phyloP scores from a whole-genome alignment of 164 flowering plant species.

The Santalum album region DNA sequence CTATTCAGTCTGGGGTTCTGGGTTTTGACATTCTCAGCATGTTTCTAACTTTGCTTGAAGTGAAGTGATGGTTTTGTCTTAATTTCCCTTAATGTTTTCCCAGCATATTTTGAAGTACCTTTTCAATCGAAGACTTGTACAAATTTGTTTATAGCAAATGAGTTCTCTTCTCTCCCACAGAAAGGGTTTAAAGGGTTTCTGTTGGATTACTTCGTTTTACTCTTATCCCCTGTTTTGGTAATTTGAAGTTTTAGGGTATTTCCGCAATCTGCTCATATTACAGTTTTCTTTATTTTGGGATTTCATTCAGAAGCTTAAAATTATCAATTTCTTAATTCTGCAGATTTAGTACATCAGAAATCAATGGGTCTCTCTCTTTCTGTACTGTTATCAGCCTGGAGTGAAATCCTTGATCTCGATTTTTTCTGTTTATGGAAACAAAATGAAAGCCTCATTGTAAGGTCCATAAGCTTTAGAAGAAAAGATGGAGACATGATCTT shows the following conservation, averaged over 20 bases:
- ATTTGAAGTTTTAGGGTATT: neutral
- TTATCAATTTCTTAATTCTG: neutral
- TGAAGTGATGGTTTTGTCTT: no score
- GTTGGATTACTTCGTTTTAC: neutral
- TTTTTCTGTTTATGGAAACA: conserved; percentile 10
- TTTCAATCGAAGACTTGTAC: no score
- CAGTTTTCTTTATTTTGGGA: neutral
- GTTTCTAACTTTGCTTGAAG: no score
- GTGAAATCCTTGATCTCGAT: conserved; percentile 10
- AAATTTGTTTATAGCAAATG: no score
- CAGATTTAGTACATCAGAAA: conserved; percentile 2
- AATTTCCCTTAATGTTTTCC: no score
- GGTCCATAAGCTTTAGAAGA: conserved; percentile 28
- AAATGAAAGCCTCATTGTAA: conserved; percentile 15
- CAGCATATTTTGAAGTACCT: no score
- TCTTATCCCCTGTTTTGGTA: neutral
- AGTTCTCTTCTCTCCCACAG: no score
- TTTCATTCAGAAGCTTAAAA: neutral
- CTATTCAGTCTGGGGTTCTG: neutral
- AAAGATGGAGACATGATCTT: conserved; percentile 17
- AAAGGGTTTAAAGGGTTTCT: no score
- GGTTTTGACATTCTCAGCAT: neutral
- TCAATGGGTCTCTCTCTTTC: conserved; percentile 41
- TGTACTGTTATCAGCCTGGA: conserved; percentile 25
- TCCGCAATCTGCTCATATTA: neutral